phyloP scores from a whole-genome alignment of 129 eudicot species.

The Artemisia argyi region DNA sequence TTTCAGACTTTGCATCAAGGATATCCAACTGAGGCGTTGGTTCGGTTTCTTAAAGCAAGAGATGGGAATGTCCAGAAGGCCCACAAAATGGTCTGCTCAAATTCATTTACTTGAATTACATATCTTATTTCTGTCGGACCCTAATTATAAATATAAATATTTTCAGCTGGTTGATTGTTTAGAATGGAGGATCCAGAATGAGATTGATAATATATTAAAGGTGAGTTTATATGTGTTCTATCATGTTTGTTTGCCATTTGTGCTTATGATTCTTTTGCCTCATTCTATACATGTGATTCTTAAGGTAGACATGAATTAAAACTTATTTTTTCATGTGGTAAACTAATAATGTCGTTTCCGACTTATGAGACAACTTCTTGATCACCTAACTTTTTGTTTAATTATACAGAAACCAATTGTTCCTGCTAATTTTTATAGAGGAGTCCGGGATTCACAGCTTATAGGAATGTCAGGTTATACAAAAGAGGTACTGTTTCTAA shows the following conservation, averaged over 20 bases:
- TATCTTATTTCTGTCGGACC: slow-evolving; percentile 2
- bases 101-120: neutral
- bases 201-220: slow-evolving; percentile 75
- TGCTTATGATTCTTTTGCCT: neutral
- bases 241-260: slow-evolving; percentile 13
- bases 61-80: slow-evolving; percentile 83
- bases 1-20: slow-evolving; percentile 87
- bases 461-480: slow-evolving; percentile 90
- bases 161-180: slow-evolving; percentile 77
- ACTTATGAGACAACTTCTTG: neutral
- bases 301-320: neutral
- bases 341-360: neutral
- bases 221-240: slow-evolving; percentile 47
- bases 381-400: slow-evolving; percentile 3
- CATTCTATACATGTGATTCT: slow-evolving; percentile 2
- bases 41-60: slow-evolving; percentile 93
- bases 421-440: slow-evolving; percentile 73
- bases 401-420: slow-evolving; percentile 82
- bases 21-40: slow-evolving; percentile 59
- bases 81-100: slow-evolving; percentile 62
- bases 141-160: slow-evolving; percentile 4
- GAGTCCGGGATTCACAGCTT: slow-evolving; percentile 89
- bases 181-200: slow-evolving; percentile 90
- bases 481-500: slow-evolving; percentile 60
- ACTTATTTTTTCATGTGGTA: neutral